Evolutionary conservation across 106 monocot species (phyloP).

Genomic region (Platanthera guangdongensis): DNA sequence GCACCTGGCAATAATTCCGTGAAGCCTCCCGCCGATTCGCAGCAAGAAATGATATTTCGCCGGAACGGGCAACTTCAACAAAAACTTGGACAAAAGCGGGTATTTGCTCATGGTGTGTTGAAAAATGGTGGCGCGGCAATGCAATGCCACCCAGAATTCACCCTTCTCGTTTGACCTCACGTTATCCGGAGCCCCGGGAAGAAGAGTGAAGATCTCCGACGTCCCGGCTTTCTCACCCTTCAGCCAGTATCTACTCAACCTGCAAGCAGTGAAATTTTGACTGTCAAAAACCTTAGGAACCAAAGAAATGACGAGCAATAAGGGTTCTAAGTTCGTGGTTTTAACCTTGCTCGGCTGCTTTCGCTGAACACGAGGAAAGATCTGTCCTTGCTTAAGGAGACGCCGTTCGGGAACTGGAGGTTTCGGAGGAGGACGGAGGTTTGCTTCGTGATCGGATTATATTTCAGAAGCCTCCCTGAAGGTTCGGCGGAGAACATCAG

Average conservation of each 20-base stretch:
- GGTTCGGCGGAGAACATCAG: conserved; percentile 36
- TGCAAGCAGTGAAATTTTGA: background rate
- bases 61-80: conserved; percentile 69
- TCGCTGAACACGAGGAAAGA: conserved; percentile 48
- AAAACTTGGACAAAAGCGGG: conserved; percentile 48
- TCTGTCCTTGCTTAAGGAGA: conserved; percentile 52
- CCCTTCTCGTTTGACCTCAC: conserved; percentile 57
- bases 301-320: background rate
- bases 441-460: conserved; percentile 31
- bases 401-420: conserved; percentile 59
- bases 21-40: conserved; percentile 50
- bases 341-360: conserved; percentile 32
- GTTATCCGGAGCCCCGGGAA: conserved; percentile 64
- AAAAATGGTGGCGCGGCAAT: conserved; percentile 33
- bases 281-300: background rate
- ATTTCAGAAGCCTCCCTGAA: conserved; percentile 56
- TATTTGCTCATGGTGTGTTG: conserved; percentile 19
- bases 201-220: conserved; percentile 28
- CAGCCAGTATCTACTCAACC: conserved; percentile 54
- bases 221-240: conserved; percentile 52
- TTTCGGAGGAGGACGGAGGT: conserved; percentile 33
- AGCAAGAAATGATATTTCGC: conserved; percentile 43
- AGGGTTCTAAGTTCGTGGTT: background rate
- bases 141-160: conserved; percentile 74
- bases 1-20: conserved; percentile 55